Evolutionary conservation across 768 basidiomycete genomes (phyloP).

Genomic region (Mycena chlorophos): DNA sequence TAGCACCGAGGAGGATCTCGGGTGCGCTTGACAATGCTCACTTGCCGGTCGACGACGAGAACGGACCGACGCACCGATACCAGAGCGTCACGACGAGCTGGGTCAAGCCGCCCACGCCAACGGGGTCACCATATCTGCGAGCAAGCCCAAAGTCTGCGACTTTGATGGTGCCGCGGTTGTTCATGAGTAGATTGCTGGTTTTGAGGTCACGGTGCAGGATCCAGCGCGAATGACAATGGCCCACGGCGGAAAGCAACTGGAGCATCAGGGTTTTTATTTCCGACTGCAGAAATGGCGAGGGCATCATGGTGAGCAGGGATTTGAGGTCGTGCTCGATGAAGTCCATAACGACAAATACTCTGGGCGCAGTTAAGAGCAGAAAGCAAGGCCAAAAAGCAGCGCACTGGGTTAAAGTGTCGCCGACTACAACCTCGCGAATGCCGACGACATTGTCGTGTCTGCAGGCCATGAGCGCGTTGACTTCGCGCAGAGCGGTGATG

Average conservation of each 20-base stretch:
- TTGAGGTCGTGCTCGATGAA: constrained; percentile 99
- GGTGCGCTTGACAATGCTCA: constrained; percentile 64
- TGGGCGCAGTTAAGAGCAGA: constrained; percentile 35
- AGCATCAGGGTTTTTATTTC: constrained; percentile 97
- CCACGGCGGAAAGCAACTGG: constrained; percentile 90
- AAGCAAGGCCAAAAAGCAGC: constrained; percentile 46
- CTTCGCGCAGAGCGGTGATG: constrained; percentile 92
- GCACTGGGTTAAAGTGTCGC: constrained; percentile 98
- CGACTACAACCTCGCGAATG: constrained; percentile 97
- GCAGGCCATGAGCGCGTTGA: constrained; percentile 95
- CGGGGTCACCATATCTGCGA: constrained; percentile 92
- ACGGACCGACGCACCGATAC: constrained; percentile 72
- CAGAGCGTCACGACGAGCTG: constrained; percentile 97
- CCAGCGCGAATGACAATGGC: constrained; percentile 95
- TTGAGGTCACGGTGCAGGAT: constrained; percentile 97
- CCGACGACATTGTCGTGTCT: constrained; percentile 94
- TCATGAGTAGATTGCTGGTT: constrained; percentile 97
- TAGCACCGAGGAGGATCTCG: constrained; percentile 91
- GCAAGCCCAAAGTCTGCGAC: constrained; percentile 98
- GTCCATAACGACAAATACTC: constrained; percentile 99
- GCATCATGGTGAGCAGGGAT: constrained; percentile 92
- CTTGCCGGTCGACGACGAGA: constrained; percentile 19
- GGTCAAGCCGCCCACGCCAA: constrained; percentile 95
- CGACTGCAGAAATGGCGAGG: constrained; percentile 92
- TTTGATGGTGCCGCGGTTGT: constrained; percentile 97